These are phyloP conservation scores for Flaveria ramosissima DNA, from an alignment of 129 eudicot species.

Conservation along the genomic window DNA sequence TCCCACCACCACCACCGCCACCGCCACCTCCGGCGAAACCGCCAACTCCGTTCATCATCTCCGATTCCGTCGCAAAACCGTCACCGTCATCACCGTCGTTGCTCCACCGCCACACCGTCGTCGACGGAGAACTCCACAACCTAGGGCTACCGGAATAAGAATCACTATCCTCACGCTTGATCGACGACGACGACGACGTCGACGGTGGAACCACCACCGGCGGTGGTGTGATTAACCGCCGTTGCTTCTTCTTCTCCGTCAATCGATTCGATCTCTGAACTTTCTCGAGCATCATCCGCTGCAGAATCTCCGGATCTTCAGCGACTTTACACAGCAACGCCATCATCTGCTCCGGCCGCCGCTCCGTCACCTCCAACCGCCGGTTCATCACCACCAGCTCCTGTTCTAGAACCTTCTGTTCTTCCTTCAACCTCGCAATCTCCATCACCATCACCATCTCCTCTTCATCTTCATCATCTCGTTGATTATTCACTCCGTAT, in stretches of 20 bases:
- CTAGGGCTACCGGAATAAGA: neutral
- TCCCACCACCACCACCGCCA: conserved; percentile 7
- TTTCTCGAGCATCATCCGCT: conserved; percentile 56
- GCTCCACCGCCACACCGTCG: conserved; percentile 40
- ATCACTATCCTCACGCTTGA: conserved; percentile 47
- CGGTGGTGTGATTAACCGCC: conserved; percentile 27
- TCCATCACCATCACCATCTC: conserved; percentile 52
- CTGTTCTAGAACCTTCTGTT: conserved; percentile 60
- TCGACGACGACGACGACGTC: conserved; percentile 39
- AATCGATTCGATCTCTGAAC: conserved; percentile 36
- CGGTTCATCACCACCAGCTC: conserved; percentile 62
- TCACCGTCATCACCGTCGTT: neutral
- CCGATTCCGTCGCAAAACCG: neutral
- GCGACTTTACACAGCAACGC: conserved; percentile 66
- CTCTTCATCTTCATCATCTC: conserved; percentile 37
- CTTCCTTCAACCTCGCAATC: conserved; percentile 60
- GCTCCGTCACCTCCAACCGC: conserved; percentile 70
- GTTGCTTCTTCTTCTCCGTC: conserved; percentile 46
- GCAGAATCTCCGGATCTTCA: conserved; percentile 71
- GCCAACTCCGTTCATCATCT: no score
- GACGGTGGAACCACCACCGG: conserved; percentile 9
- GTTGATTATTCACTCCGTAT: neutral
- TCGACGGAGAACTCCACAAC: conserved; percentile 29
- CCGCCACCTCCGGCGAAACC: neutral
- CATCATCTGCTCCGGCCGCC: conserved; percentile 90